Evolutionary conservation across 148 eudicot species (phyloP).

Genomic region (Arctostaphylos glauca): DNA sequence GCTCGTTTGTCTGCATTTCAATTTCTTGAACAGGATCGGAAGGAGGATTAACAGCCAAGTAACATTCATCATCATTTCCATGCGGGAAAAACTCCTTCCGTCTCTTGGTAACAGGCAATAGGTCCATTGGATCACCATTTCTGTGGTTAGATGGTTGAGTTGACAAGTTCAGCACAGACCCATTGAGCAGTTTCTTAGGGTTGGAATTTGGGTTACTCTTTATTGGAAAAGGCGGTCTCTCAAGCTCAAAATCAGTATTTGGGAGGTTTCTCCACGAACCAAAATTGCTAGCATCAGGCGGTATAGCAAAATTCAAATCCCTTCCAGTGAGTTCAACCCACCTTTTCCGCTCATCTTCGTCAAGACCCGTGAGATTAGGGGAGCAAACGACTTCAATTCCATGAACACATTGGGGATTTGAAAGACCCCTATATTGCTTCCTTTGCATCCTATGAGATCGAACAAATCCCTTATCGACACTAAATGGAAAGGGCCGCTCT

Average conservation of each 20-base stretch:
- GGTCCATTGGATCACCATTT: slow-evolving; percentile 26
- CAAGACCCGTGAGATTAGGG: slow-evolving; percentile 28
- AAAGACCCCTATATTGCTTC: slow-evolving; percentile 40
- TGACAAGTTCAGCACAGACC: slow-evolving; percentile 34
- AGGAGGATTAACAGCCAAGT: slow-evolving; percentile 22
- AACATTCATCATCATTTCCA: slow-evolving; percentile 27
- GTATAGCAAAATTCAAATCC: slow-evolving; percentile 32
- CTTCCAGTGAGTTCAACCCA: slow-evolving; percentile 41
- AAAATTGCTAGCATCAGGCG: slow-evolving; percentile 33
- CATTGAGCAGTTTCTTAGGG: slow-evolving; percentile 27
- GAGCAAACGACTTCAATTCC: slow-evolving; percentile 33
- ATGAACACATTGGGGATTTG: slow-evolving; percentile 46
- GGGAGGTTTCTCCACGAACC: slow-evolving; percentile 42
- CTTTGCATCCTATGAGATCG: slow-evolving; percentile 45
- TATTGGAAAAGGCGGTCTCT: slow-evolving; percentile 23
- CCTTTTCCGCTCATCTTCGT: slow-evolving; percentile 32
- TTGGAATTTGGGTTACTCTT: slow-evolving; percentile 19
- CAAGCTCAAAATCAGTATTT: slow-evolving; percentile 35
- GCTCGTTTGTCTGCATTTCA: slow-evolving; percentile 24
- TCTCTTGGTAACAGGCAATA: slow-evolving; percentile 23
- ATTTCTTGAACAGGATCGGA: slow-evolving; percentile 17
- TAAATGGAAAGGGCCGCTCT: slow-evolving; percentile 35
- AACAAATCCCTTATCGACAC: slow-evolving; percentile 37
- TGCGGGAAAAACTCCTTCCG: slow-evolving; percentile 24
- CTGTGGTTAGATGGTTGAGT: slow-evolving; percentile 17